Evolutionary conservation across 2,329 filamentous ascomycete species (phyloP).

Genomic region (Cyphellophora europaea): DNA sequence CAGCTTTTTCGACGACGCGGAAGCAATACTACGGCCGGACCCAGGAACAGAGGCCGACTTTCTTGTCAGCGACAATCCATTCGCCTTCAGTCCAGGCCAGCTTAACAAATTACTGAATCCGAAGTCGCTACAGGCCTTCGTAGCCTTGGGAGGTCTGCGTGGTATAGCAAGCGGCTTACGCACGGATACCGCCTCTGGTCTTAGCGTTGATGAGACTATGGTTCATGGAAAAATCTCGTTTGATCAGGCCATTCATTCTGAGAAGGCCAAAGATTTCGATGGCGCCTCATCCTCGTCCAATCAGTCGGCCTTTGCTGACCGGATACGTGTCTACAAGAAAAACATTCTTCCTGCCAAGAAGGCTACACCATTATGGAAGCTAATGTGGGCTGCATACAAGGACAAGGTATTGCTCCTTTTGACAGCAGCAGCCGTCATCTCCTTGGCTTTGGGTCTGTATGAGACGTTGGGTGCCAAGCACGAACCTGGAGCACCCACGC

Average conservation of each 20-base stretch:
- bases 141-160: conserved; percentile 66
- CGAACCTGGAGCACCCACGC: conserved; percentile 30
- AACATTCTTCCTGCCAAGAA: conserved; percentile 58
- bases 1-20: conserved; percentile 1
- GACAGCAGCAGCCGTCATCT: conserved; percentile 58
- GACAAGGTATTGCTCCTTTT: conserved; percentile 65
- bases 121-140: conserved; percentile 75
- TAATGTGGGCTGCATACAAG: conserved; percentile 63
- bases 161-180: conserved; percentile 74
- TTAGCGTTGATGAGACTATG: conserved; percentile 65
- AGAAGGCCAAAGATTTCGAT: conserved; percentile 9
- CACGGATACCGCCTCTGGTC: conserved; percentile 59
- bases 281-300: not conserved
- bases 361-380: conserved; percentile 47
- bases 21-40: conserved; percentile 55
- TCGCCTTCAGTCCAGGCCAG: conserved; percentile 76
- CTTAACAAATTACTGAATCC: conserved; percentile 82
- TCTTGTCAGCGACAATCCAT: conserved; percentile 65
- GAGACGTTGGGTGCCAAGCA: conserved; percentile 52
- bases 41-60: conserved; percentile 72
- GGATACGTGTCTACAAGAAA: conserved; percentile 49
- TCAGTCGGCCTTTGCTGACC: conserved; percentile 37
- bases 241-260: conserved; percentile 50
- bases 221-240: conserved; percentile 62
- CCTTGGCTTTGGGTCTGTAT: conserved; percentile 60